These are phyloP conservation scores for Acacia melanoxylon DNA, from an alignment of 306 rosid genomes.

Conservation along the genomic window DNA sequence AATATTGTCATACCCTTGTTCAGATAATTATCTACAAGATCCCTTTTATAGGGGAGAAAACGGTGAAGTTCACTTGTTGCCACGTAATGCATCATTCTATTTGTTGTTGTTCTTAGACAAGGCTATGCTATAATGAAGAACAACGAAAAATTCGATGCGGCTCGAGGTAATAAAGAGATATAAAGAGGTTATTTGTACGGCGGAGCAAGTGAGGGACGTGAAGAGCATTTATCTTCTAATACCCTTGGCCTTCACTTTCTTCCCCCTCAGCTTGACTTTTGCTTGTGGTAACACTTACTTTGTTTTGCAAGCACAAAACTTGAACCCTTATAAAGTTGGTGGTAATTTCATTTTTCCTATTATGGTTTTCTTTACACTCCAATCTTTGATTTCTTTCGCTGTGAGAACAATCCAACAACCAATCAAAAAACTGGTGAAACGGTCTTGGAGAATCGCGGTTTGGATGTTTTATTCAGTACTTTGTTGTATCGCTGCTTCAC, in stretches of 20 bases:
- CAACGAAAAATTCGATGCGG: background rate
- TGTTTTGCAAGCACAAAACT: background rate
- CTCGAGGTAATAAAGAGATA: background rate
- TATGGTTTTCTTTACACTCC: background rate
- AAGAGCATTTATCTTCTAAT: background rate
- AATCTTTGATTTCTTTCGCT: too few relatives aligned
- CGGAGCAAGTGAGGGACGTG: conserved; percentile 10
- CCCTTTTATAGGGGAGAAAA: background rate
- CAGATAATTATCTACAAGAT: background rate
- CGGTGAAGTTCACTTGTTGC: background rate
- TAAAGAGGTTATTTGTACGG: background rate
- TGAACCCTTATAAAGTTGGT: background rate
- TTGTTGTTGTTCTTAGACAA: background rate
- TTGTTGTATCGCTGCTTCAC: background rate
- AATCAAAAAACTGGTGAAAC: background rate
- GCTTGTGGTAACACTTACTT: conserved; percentile 5
- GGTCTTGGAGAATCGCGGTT: background rate
- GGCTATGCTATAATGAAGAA: background rate
- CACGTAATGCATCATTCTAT: background rate
- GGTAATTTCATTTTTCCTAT: background rate
- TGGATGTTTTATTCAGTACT: conserved; percentile 15
- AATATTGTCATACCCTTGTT: background rate
- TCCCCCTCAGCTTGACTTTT: background rate
- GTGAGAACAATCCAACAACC: background rate
- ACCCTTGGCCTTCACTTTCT: background rate